phyloP scores from a whole-genome alignment of 176 grass and related monocot genomes.

The Oryza australiensis region DNA sequence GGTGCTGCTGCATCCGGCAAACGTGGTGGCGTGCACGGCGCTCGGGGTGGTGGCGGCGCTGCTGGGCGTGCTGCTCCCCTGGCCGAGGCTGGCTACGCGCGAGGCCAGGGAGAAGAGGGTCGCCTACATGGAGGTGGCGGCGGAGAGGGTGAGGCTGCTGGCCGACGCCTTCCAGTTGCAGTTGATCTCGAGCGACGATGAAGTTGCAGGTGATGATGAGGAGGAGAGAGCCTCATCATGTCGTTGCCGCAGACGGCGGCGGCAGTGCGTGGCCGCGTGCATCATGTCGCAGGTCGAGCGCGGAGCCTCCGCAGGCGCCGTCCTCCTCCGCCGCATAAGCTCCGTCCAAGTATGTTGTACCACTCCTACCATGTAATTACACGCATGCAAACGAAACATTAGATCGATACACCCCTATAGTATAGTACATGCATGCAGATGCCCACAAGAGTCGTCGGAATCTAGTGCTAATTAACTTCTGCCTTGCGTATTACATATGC shows the following conservation, averaged over 20 bases:
- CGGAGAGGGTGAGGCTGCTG: conserved; percentile 58
- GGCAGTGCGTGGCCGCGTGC: conserved; percentile 47
- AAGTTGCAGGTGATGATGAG: too few relatives aligned
- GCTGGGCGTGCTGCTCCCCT: conserved; percentile 59
- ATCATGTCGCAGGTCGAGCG: conserved; percentile 45
- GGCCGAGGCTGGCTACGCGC: conserved; percentile 56
- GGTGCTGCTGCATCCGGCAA: conserved; percentile 50
- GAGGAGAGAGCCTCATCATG: not conserved
- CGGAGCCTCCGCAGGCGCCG: conserved; percentile 15
- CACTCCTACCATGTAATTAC: too few relatives aligned
- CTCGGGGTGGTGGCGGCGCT: conserved; percentile 62
- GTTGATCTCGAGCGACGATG: not conserved
- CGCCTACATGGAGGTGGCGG: conserved; percentile 53
- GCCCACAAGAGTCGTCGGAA: too few relatives aligned
- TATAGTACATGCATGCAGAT: too few relatives aligned
- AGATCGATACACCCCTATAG: too few relatives aligned
- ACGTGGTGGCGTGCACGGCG: conserved; percentile 70
- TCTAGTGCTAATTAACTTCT: not conserved
- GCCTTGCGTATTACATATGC: too few relatives aligned
- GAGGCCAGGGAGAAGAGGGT: conserved; percentile 53
- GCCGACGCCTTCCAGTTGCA: conserved; percentile 44
- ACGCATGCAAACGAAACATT: too few relatives aligned
- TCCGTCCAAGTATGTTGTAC: conserved; percentile 56
- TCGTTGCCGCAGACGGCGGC: not conserved
- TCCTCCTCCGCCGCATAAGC: conserved; percentile 46